Evolutionary conservation across 371 early-diverging fungal genomes (phyloP).

Genomic region (Saksenaea oblongispora): DNA sequence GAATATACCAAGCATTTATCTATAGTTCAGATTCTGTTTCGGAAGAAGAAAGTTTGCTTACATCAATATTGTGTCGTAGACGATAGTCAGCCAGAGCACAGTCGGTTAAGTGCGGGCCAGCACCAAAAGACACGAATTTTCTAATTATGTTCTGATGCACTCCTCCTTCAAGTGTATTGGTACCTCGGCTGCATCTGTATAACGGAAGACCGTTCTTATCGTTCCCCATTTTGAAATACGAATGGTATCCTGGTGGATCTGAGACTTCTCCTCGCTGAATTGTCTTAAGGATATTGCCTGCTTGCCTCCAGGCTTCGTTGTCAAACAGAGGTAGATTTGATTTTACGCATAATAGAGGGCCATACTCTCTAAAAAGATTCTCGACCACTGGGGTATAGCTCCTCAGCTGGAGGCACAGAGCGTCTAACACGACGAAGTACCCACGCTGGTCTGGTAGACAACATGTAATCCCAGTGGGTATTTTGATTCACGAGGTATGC

Average conservation of each 20-base stretch:
- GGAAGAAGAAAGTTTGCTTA: too few species aligned
- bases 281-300: neutral
- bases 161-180: neutral
- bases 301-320: neutral
- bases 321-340: neutral
- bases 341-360: neutral
- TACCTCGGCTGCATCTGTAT: neutral
- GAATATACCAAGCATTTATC: too few species aligned
- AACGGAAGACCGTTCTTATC: neutral
- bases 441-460: too few species aligned
- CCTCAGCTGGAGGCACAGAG: too few species aligned
- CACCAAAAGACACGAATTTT: neutral
- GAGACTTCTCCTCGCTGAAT: neutral
- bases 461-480: too few species aligned
- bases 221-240: neutral
- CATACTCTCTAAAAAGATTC: too few species aligned
- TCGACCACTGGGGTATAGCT: too few species aligned
- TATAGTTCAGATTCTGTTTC: too few species aligned
- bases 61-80: too few species aligned
- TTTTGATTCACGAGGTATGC: too few species aligned
- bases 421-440: too few species aligned
- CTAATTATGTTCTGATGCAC: slow-evolving; percentile 4
- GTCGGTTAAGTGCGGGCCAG: neutral
- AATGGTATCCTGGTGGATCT: neutral
- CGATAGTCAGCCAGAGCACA: neutral